Percentiles rank a stretch among this genome's conserved stretches.
Conservation (phyloP, 495 filamentous ascomycete genomes). For the Letharia columbiana region DNA sequence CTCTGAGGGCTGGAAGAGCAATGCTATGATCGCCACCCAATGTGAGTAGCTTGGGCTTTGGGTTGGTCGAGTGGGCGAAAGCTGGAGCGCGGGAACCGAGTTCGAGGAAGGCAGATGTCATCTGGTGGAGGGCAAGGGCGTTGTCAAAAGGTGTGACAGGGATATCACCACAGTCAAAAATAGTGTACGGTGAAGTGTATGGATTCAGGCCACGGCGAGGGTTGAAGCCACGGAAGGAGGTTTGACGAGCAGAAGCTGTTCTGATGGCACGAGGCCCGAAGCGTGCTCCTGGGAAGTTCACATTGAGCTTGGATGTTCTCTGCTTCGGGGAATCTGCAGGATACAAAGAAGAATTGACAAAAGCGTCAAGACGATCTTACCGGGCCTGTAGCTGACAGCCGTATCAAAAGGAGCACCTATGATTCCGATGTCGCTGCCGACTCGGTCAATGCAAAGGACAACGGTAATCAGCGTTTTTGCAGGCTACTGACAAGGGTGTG, state of each 20-base stretch:
- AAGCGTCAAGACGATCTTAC: conserved; percentile 29
- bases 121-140: conserved; percentile 62
- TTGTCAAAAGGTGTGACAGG: conserved; percentile 76
- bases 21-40: conserved; percentile 78
- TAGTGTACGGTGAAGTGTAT: conserved; percentile 60
- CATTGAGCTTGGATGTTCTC: not conserved
- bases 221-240: conserved; percentile 67
- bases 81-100: conserved; percentile 45
- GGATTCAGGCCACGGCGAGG: conserved; percentile 69
- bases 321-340: not conserved
- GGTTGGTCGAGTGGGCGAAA: conserved; percentile 27
- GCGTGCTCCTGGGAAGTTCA: conserved; percentile 53
- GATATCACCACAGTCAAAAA: conserved; percentile 76
- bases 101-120: conserved; percentile 66
- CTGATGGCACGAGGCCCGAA: conserved; percentile 80
- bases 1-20: conserved; percentile 66
- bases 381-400: conserved; percentile 69
- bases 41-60: conserved; percentile 60
- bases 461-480: not conserved
- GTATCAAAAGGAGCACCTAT: conserved; percentile 83
- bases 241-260: conserved; percentile 65
- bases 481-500: conserved; percentile 37
- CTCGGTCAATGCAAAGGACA: not conserved
- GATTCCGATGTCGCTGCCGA: conserved; percentile 57
- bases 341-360: conserved; percentile 23